These are phyloP conservation scores for Aspergillus tanneri DNA, from an alignment of 2,329 filamentous ascomycete genomes.

Conservation along the genomic window DNA sequence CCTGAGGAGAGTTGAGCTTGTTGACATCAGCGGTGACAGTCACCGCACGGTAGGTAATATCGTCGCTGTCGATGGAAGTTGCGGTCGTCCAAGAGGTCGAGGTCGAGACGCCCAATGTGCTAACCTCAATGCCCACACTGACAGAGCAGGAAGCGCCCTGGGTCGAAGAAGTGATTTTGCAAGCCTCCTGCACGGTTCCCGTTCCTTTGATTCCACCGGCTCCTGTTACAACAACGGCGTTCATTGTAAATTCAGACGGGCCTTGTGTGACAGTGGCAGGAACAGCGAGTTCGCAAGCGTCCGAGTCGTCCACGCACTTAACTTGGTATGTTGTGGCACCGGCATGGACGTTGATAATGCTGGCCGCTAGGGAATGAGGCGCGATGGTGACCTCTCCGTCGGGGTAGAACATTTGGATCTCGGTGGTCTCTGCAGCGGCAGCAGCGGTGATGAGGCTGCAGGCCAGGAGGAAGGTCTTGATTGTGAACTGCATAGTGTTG, in stretches of 20 bases:
- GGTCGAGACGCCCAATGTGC: not conserved
- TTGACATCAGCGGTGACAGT: not conserved
- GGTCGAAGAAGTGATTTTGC: not conserved
- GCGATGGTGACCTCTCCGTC: not conserved
- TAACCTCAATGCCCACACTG: not conserved
- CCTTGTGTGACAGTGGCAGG: not conserved
- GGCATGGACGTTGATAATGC: not conserved
- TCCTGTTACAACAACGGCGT: not conserved
- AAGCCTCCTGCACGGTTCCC: not conserved
- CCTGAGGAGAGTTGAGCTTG: not conserved
- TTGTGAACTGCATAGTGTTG: not conserved
- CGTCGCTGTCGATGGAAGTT: not conserved
- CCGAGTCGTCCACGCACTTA: not conserved
- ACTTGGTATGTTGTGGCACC: not conserved
- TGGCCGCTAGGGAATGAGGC: not conserved
- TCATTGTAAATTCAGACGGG: not conserved
- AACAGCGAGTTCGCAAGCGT: not conserved
- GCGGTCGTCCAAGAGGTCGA: not conserved
- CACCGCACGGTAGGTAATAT: not conserved
- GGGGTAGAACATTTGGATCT: not conserved
- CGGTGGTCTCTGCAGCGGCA: not conserved
- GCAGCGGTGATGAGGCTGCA: not conserved
- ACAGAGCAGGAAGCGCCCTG: not conserved
- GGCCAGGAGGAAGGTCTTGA: not conserved
- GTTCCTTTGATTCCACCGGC: not conserved